These are phyloP conservation scores for Favolaschia claudopus DNA, from an alignment of 768 basidiomycete genomes.

Conservation along the genomic window DNA sequence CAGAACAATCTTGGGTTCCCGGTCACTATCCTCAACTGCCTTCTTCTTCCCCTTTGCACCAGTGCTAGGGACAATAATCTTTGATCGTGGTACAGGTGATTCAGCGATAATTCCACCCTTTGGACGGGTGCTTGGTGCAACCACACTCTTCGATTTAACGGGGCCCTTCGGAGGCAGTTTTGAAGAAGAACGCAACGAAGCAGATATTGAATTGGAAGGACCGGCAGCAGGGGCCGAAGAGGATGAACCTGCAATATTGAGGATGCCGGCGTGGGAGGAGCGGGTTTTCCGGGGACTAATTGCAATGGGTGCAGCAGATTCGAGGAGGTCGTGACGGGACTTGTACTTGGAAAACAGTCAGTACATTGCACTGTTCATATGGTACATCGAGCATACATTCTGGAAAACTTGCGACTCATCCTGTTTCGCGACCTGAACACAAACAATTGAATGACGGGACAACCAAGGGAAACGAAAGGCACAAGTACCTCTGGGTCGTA, in stretches of 20 bases:
- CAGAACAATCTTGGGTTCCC: no score
- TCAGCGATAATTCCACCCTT: no score
- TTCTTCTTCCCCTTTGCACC: constrained; percentile 41
- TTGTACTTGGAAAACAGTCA: constrained; percentile 12
- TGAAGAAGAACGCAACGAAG: not conserved
- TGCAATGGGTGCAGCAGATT: constrained; percentile 3
- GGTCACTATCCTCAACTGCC: constrained; percentile 17
- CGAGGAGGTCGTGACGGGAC: constrained; percentile 18
- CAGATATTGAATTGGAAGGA: not conserved
- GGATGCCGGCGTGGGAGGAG: constrained; percentile 15
- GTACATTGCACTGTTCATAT: constrained; percentile 48
- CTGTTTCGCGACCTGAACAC: constrained; percentile 53
- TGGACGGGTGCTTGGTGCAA: no score
- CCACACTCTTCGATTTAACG: no score
- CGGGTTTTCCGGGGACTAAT: constrained; percentile 23
- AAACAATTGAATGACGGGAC: constrained; percentile 10
- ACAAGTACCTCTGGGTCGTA: constrained; percentile 85
- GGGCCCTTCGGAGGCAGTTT: constrained; percentile 8
- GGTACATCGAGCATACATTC: constrained; percentile 41
- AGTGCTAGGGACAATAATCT: constrained; percentile 18
- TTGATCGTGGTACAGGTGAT: no score
- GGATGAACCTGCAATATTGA: constrained; percentile 10
- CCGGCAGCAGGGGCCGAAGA: not conserved
- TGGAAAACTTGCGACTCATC: constrained; percentile 67
- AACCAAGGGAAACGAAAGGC: not conserved